phyloP scores from a whole-genome alignment of 805 yeast species.

The Spathaspora gorwiae region DNA sequence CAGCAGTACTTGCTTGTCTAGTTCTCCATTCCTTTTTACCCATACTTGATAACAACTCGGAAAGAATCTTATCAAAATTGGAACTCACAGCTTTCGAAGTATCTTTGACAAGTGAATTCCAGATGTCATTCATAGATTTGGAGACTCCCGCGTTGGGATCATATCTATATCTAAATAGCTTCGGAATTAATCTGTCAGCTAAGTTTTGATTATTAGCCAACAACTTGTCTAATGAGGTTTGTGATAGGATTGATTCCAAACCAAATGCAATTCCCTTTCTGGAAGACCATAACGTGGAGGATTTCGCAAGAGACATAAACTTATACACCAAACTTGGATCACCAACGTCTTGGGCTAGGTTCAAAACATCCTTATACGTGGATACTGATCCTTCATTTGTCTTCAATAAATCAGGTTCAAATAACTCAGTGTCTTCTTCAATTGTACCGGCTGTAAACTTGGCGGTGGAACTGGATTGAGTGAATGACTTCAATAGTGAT shows the following conservation, averaged over 20 bases:
- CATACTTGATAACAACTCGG: conserved; percentile 64
- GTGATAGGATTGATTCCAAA: conserved; percentile 76
- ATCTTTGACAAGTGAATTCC: conserved; percentile 68
- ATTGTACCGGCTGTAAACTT: conserved; percentile 60
- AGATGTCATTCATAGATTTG: conserved; percentile 80
- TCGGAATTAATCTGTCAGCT: conserved; percentile 67
- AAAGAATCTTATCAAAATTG: conserved; percentile 55
- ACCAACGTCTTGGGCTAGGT: conserved; percentile 88
- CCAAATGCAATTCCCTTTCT: conserved; percentile 95
- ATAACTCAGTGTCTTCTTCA: conserved; percentile 74
- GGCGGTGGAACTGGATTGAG: conserved; percentile 53
- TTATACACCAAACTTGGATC: conserved; percentile 92
- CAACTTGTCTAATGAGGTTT: conserved; percentile 64
- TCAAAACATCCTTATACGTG: conserved; percentile 85
- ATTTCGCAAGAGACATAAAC: conserved; percentile 87
- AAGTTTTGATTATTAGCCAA: conserved; percentile 50
- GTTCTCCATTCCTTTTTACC: conserved; percentile 88
- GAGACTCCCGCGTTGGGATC: conserved; percentile 79
- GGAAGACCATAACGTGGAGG: conserved; percentile 86
- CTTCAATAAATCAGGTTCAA: conserved; percentile 74
- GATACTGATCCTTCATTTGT: conserved; percentile 85
- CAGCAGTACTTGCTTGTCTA: conserved; percentile 80
- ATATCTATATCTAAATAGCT: conserved; percentile 74
- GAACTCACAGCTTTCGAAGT: conserved; percentile 49
- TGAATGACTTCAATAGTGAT: conserved; percentile 69